These are phyloP conservation scores for Amylocystis lapponica DNA, from an alignment of 768 basidiomycete species.

Conservation along the genomic window DNA sequence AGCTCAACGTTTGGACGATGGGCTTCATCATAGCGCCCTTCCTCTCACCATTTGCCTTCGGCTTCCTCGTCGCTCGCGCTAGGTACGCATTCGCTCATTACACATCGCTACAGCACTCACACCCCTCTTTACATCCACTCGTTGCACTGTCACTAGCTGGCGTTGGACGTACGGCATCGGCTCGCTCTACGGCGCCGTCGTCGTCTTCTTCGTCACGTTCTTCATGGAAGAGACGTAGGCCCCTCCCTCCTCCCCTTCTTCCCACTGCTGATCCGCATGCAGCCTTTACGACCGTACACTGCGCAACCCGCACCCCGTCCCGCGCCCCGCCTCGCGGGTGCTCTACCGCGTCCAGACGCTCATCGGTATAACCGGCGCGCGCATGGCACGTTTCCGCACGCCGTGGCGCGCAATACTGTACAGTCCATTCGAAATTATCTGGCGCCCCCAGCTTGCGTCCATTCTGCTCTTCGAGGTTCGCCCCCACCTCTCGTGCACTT, in stretches of 20 bases:
- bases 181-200: constrained; percentile 48
- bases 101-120: not conserved
- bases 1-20: constrained; percentile 72
- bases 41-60: constrained; percentile 60
- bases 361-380: constrained; percentile 55
- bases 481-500: not conserved
- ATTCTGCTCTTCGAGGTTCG: constrained; percentile 48
- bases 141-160: constrained; percentile 40
- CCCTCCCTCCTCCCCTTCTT: not conserved
- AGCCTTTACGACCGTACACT: constrained; percentile 61
- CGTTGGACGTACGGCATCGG: constrained; percentile 67
- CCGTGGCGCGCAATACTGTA: constrained; percentile 42
- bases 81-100: constrained; percentile 20
- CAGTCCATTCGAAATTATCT: constrained; percentile 46
- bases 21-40: constrained; percentile 65
- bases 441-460: constrained; percentile 55
- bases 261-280: constrained; percentile 4
- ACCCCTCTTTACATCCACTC: too few species aligned
- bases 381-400: constrained; percentile 51
- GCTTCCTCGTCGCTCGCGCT: constrained; percentile 57
- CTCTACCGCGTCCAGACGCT: constrained; percentile 52
- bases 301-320: constrained; percentile 35
- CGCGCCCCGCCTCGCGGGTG: constrained; percentile 36
- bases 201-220: constrained; percentile 50
- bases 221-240: constrained; percentile 64